These are phyloP conservation scores for Ilex asprella DNA, from an alignment of 257 asterid genomes.

Conservation along the genomic window DNA sequence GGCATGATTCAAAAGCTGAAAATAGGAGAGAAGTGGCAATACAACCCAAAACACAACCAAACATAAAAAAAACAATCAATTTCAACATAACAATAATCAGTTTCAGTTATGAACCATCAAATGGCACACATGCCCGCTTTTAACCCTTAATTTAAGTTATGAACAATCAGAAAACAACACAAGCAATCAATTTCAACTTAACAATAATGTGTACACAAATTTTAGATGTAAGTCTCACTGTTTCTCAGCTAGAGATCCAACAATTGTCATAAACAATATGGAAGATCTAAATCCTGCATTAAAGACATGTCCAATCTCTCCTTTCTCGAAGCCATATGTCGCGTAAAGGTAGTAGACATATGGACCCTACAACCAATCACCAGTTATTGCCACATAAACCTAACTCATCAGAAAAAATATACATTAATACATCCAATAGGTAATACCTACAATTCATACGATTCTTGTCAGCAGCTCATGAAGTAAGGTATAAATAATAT, in stretches of 20 bases:
- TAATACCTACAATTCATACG: too few species aligned
- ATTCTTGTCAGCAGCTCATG: too few species aligned
- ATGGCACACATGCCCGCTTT: too few species aligned
- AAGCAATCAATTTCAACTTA: too few species aligned
- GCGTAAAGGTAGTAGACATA: conserved; percentile 48
- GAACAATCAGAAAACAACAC: too few species aligned
- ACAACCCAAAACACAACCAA: conserved; percentile 93
- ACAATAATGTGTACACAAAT: background rate
- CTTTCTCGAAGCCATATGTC: conserved; percentile 39
- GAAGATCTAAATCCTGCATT: conserved; percentile 56
- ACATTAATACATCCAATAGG: too few species aligned
- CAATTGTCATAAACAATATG: conserved; percentile 52
- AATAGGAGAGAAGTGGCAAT: conserved; percentile 90
- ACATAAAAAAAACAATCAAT: conserved; percentile 41
- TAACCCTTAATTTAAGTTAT: too few species aligned
- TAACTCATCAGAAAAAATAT: too few species aligned
- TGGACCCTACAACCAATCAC: conserved; percentile 59
- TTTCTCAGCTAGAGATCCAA: conserved; percentile 53
- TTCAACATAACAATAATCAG: too few species aligned
- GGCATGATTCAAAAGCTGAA: conserved; percentile 47
- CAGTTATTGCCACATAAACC: conserved; percentile 9
- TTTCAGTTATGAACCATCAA: too few species aligned
- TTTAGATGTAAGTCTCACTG: conserved; percentile 24
- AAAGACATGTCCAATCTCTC: conserved; percentile 50
- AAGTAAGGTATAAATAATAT: too few species aligned